Percentiles rank a stretch among this genome's conserved stretches.
These are phyloP conservation scores for Sordaria brevicollis DNA, from an alignment of 495 filamentous ascomycete genomes.

Conservation along the genomic window DNA sequence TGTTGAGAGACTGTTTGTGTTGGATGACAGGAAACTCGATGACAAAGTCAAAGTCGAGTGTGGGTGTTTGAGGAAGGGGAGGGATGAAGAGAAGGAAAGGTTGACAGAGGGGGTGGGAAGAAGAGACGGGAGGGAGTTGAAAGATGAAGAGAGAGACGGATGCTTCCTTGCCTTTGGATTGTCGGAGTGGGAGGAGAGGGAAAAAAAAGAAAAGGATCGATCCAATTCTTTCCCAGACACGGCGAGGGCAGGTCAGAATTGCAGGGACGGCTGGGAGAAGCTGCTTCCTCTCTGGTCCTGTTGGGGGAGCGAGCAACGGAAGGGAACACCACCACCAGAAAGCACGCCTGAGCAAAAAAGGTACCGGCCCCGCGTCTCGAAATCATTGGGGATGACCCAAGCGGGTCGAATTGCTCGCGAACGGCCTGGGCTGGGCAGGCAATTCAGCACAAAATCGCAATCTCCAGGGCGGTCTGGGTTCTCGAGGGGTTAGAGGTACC, in stretches of 20 bases:
- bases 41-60: background rate
- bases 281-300: slow-evolving; percentile 4
- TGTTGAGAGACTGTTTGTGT: background rate
- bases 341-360: slow-evolving; percentile 11
- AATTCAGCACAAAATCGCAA: background rate
- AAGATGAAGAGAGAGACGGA: slow-evolving; percentile 3
- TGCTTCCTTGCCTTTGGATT: slow-evolving; percentile 6
- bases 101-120: slow-evolving; percentile 1
- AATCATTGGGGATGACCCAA: slow-evolving; percentile 23
- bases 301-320: slow-evolving; percentile 4
- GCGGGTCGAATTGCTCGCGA: slow-evolving; percentile 13
- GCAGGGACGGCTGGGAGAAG: background rate
- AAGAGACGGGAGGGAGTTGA: background rate
- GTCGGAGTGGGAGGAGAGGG: slow-evolving; percentile 5
- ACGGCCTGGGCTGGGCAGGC: background rate
- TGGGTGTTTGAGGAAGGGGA: background rate
- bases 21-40: background rate
- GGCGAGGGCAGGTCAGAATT: background rate
- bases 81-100: background rate
- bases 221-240: background rate
- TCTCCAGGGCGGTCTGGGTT: slow-evolving; percentile 17
- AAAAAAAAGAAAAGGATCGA: background rate
- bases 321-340: background rate
- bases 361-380: slow-evolving; percentile 17
- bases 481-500: slow-evolving; percentile 15